A percentile compares a stretch with the other conserved stretches of the same genome.
Evolutionary conservation across 2,329 filamentous ascomycete genomes (phyloP).

Genomic region (Xylaria sp.): DNA sequence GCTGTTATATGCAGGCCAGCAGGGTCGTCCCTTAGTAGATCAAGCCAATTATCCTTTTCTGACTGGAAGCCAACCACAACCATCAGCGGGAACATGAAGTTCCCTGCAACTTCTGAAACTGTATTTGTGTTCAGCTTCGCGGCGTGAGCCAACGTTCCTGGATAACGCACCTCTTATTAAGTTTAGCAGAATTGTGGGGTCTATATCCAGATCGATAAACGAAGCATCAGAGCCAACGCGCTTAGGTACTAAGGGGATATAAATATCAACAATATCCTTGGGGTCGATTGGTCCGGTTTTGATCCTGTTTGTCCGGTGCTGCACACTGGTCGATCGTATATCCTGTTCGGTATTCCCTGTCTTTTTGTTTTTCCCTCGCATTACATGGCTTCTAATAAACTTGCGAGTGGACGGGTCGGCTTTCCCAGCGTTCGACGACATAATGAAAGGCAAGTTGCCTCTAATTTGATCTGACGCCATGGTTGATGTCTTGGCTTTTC

Average conservation of each 20-base stretch:
- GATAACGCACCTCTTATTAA: background rate
- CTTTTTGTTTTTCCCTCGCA: background rate
- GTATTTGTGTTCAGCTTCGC: background rate
- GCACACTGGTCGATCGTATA: background rate
- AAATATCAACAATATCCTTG: background rate
- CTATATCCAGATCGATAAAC: background rate
- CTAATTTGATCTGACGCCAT: background rate
- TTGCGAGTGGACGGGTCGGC: background rate
- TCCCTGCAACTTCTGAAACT: background rate
- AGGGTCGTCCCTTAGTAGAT: background rate
- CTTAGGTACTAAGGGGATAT: background rate
- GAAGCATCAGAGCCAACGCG: background rate
- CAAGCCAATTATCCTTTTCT: background rate
- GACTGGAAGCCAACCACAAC: background rate
- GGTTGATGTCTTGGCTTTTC: background rate
- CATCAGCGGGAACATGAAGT: background rate
- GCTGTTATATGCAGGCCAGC: background rate
- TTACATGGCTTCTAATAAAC: conserved; percentile 1
- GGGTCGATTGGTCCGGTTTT: background rate
- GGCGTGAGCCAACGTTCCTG: background rate
- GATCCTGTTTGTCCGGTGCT: background rate
- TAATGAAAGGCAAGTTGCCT: background rate
- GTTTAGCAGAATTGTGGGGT: background rate
- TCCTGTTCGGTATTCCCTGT: background rate
- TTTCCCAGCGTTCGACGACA: background rate